Base-by-base conservation (phyloP, 2,329 filamentous ascomycete species). In the Monilinia vaccinii-corymbosi region DNA sequence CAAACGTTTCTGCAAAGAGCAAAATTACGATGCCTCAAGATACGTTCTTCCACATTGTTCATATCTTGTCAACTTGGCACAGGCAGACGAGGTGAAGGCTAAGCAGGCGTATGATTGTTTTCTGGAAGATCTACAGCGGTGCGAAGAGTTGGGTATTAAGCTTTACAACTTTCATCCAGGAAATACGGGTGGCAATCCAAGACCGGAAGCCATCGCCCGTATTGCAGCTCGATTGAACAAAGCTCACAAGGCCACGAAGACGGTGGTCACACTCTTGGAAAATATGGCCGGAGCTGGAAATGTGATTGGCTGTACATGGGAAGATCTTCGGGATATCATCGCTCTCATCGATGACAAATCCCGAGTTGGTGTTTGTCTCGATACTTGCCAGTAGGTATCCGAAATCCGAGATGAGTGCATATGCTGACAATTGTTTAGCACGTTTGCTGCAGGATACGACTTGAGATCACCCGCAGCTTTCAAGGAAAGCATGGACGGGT, bases 91-190 rank as follows among this genome's bases (percentile, higher is more conserved):
- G 31, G 81, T 80, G 44, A 95, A 96, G 72, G 89, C 91, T 2
- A 81, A 84, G 56, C 91, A 97, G 76, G 92, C 92, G 1, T 97
- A 96, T 71, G 80, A 78, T 44, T 83, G 85, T 60, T 99, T 99
- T 73, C 71, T 96, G 18, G 92, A 99, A 68, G 94, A 99, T 72
- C 79, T 99, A 1, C 77, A 83, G 55, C 85, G 94, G 11, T 97
- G 94, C 73, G 89, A 96, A 70, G 79, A 81, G 49, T 82, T 99
- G 0, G 91, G 91, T 1, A 96, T 99, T 69, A 80, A 77, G 63
- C 80, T 97, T n/a, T 99, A 97, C 78, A 99, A 99, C 75, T 97
- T 99, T 76, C 94, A 99, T 71, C 94, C 94, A 0, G 94, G 94
- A 23, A 92, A 87, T 60, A 87, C 87, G 1, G 88, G 87, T 60